Evolutionary conservation across 1,284 basidiomycete species (phyloP), one percentile per base, ranked within the genome.

Genomic region (Rhizoctonia solani): DNA sequence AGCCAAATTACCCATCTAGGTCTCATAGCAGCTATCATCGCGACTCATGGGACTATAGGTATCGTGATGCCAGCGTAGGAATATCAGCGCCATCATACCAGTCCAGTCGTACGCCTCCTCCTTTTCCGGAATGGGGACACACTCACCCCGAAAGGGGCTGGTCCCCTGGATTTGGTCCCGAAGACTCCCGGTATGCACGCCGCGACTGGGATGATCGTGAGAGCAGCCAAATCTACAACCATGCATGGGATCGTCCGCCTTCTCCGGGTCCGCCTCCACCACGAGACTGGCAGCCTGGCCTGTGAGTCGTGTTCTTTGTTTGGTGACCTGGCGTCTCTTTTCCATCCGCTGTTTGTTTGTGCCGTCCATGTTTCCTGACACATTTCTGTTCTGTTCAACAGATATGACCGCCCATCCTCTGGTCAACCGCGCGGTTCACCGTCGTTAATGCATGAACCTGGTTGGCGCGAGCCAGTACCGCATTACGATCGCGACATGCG

Each of bases 81-180:
- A 44, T 46, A 19, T 27, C 56, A 2, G 44, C 58, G 16, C 58
- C 44, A 27, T 13, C 41, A 21, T 61, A 49, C 29, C 19, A 29
- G 58, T 30, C 58, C 21, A 46, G 32, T 13, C 58, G 58, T 21
- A 4, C 58, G 23, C 58, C 58, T 19, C 49, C 58, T 37, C 58
- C 58, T 50, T 61, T 61, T 61, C 58, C 19, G 37, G 58, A 61
- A n/a, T 61, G 58, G 58, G 46, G 19, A 61, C 44, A 61, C 47
- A 44, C 30, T 30, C 44, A 61, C 58, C 58, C 46, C 58, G 50
- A 53, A 27, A 32, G 25, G 50, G 46, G 47, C 37, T 61, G 58
- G 58, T 61, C 58, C 1, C 32, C 58, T 27, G 39, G 54, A 8
- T 42, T 39, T n/a, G 54, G 54, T n/a, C 42, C 54, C 8, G 54